Percentiles rank a stretch among this genome's conserved stretches.
Evolutionary conservation across 148 eudicot genomes (phyloP).

Genomic region (Rhododendron mucronatum): DNA sequence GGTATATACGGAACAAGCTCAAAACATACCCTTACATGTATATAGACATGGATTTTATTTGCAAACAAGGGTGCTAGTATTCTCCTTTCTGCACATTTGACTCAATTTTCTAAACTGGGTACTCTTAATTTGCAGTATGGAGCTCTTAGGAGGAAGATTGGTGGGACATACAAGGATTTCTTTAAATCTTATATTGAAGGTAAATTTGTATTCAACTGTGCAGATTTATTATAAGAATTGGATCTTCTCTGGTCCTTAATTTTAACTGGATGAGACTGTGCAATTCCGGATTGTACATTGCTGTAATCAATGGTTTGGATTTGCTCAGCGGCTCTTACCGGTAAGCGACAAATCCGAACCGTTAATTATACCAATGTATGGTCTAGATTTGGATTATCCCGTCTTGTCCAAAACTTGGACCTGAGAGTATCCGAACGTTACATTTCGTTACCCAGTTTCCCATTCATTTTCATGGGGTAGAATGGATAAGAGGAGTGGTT

Average conservation of each 20-base stretch:
- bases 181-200: constrained; percentile 96
- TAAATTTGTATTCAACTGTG: constrained; percentile 10
- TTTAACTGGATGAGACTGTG: too few relatives aligned
- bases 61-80: neutral
- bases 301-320: too few relatives aligned
- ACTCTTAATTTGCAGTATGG: constrained; percentile 53
- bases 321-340: too few relatives aligned
- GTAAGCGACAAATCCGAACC: too few relatives aligned
- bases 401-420: too few relatives aligned
- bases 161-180: constrained; percentile 98
- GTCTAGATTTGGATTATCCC: too few relatives aligned
- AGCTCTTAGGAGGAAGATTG: constrained; percentile 95
- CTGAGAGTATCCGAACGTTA: neutral
- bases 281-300: too few relatives aligned
- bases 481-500: neutral
- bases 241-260: too few relatives aligned
- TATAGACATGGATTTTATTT: too few relatives aligned
- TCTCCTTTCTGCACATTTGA: neutral
- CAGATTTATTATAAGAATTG: neutral
- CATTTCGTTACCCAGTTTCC: neutral
- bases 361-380: too few relatives aligned
- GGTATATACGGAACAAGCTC: constrained; percentile 29
- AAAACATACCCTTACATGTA: neutral
- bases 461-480: neutral
- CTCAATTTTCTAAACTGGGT: neutral